Percentiles rank a stretch among this genome's conserved stretches.
Conservation (phyloP, 345 rosid genomes). For the Atalantia buxifolia region DNA sequence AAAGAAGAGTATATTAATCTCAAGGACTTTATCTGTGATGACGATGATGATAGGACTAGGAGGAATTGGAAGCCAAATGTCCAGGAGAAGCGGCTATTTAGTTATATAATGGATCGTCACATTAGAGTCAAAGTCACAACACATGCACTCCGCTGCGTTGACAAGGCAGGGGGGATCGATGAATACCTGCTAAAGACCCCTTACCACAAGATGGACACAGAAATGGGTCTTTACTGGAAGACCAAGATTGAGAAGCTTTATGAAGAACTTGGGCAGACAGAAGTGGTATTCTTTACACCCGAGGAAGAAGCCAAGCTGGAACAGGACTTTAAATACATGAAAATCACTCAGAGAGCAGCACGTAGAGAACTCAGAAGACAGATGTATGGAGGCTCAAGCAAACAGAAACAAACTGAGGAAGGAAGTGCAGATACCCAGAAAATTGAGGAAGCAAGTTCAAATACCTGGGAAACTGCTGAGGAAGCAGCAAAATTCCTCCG, state of each 20-base stretch:
- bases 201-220: slow-evolving; percentile 91
- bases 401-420: slow-evolving; percentile 28
- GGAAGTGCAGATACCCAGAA: slow-evolving; percentile 14
- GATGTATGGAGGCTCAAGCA: slow-evolving; percentile 36
- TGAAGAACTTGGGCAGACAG: slow-evolving; percentile 76
- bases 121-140: slow-evolving; percentile 87
- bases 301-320: slow-evolving; percentile 79
- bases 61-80: slow-evolving; percentile 93
- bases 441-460: slow-evolving; percentile 24
- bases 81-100: slow-evolving; percentile 87
- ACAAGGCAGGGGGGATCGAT: slow-evolving; percentile 97
- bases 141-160: slow-evolving; percentile 94
- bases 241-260: slow-evolving; percentile 84
- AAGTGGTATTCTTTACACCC: slow-evolving; percentile 64
- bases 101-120: slow-evolving; percentile 87
- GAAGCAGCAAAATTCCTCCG: slow-evolving; percentile 10
- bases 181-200: slow-evolving; percentile 95
- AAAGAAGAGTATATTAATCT: slow-evolving; percentile 11
- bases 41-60: slow-evolving; percentile 49
- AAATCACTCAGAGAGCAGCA: slow-evolving; percentile 54
- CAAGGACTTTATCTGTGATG: slow-evolving; percentile 2
- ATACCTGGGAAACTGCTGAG: slow-evolving; percentile 5
- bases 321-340: slow-evolving; percentile 74
- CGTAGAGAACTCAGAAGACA: slow-evolving; percentile 66
- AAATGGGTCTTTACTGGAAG: slow-evolving; percentile 90